phyloP scores from a whole-genome alignment of 805 yeast species.

The Helenozyma baotianmanensis region DNA sequence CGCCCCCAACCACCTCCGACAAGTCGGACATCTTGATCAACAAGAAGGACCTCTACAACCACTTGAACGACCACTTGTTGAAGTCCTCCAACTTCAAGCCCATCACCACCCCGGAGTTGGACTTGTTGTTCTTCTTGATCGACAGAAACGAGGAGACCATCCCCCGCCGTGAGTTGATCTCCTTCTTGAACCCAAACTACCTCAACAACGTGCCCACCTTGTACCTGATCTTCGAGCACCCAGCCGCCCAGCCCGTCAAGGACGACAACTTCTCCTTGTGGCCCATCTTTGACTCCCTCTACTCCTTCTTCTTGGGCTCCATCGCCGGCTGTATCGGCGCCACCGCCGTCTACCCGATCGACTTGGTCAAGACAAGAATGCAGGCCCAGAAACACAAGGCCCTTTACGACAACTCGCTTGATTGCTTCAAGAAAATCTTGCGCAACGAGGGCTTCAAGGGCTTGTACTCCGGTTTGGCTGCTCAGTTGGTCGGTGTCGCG shows the following conservation, averaged over 20 bases:
- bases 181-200: constrained; percentile 55
- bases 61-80: constrained; percentile 40
- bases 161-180: constrained; percentile 38
- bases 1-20: constrained; percentile 40
- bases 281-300: constrained; percentile 64
- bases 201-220: constrained; percentile 32
- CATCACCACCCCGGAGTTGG: constrained; percentile 34
- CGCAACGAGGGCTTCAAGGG: constrained; percentile 78
- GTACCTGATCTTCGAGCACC: constrained; percentile 37
- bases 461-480: constrained; percentile 86
- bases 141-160: constrained; percentile 35
- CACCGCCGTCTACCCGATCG: constrained; percentile 96
- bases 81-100: constrained; percentile 42
- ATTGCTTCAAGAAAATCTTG: constrained; percentile 78
- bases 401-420: constrained; percentile 73
- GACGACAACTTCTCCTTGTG: constrained; percentile 40
- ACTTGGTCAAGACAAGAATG: constrained; percentile 93
- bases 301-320: constrained; percentile 86
- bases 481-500: constrained; percentile 95
- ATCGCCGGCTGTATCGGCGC: constrained; percentile 98
- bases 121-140: constrained; percentile 38
- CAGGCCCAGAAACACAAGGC: constrained; percentile 82
- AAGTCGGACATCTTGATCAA: constrained; percentile 39
- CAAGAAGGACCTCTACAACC: constrained; percentile 36
- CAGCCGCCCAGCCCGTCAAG: constrained; percentile 34